These are phyloP conservation scores for Galeopsis tetrahit DNA, from an alignment of 257 asterid genomes.

Conservation along the genomic window DNA sequence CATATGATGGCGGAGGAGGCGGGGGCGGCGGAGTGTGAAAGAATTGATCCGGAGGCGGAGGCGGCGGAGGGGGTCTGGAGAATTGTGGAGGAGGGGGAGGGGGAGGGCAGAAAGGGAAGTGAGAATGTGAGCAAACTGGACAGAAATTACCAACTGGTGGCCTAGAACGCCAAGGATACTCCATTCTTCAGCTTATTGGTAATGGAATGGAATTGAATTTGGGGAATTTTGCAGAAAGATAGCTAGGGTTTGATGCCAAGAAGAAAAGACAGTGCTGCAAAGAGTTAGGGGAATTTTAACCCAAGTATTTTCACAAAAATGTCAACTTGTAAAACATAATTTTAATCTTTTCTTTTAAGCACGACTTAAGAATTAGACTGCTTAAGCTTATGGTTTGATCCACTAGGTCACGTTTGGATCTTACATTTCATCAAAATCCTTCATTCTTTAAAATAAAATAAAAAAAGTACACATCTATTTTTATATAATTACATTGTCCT, in stretches of 20 bases:
- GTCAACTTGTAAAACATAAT: neutral
- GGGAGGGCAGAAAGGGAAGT: constrained; percentile 74
- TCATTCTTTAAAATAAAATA: too few relatives aligned
- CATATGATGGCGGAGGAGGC: constrained; percentile 53
- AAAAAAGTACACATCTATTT: too few relatives aligned
- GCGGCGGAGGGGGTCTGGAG: constrained; percentile 49
- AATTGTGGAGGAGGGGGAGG: constrained; percentile 41
- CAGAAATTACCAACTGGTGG: constrained; percentile 50
- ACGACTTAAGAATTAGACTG: neutral
- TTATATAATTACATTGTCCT: too few relatives aligned
- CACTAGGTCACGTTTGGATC: too few relatives aligned
- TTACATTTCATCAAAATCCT: too few relatives aligned
- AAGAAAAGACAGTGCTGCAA: neutral
- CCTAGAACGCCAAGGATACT: constrained; percentile 64
- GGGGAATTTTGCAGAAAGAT: constrained; percentile 1
- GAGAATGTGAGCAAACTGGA: constrained; percentile 64
- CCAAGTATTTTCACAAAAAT: neutral
- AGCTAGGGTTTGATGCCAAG: constrained; percentile 31
- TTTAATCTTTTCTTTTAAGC: neutral
- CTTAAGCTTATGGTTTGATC: too few relatives aligned
- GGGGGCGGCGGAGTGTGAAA: constrained; percentile 43
- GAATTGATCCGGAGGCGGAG: constrained; percentile 31
- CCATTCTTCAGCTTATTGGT: constrained; percentile 45
- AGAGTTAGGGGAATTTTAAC: neutral
- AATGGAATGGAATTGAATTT: neutral